Conservation (phyloP, 768 basidiomycete species). For the Boletus rufocinnamomeus region DNA sequence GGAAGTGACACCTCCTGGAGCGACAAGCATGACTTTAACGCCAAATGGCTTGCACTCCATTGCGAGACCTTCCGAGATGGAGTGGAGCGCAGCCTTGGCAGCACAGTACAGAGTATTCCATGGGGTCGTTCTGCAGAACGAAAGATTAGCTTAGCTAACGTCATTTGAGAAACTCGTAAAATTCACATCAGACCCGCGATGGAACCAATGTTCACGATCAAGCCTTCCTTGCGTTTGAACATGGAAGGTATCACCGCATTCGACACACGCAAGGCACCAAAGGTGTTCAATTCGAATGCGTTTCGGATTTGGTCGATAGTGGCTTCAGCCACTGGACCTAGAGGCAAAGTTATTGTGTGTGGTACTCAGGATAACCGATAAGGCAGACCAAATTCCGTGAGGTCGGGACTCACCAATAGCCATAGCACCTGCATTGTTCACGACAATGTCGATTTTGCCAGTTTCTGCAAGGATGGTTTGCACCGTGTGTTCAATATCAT, state of each 20-base stretch:
- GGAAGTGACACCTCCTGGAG: conserved; percentile 65
- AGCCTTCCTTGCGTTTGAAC: conserved; percentile 60
- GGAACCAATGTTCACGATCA: conserved; percentile 77
- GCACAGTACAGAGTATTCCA: conserved; percentile 66
- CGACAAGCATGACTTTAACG: conserved; percentile 68
- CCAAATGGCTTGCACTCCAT: conserved; percentile 78
- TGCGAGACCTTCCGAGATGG: conserved; percentile 61
- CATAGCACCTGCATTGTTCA: conserved; percentile 72
- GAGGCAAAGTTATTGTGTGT: neutral
- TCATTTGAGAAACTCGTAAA: neutral
- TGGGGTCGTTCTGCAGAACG: conserved; percentile 54
- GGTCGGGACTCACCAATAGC: conserved; percentile 42
- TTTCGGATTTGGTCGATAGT: conserved; percentile 52
- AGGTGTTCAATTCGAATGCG: conserved; percentile 68
- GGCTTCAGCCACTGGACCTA: conserved; percentile 53
- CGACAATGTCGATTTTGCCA: conserved; percentile 69
- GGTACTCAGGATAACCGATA: neutral
- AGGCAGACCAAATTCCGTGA: neutral
- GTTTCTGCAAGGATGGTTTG: conserved; percentile 52
- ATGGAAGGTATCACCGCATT: conserved; percentile 71
- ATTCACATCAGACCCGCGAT: conserved; percentile 61
- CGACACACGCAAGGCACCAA: conserved; percentile 57
- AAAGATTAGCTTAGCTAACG: conserved; percentile 3
- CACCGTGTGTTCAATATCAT: conserved; percentile 52
- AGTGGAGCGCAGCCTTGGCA: conserved; percentile 58